A percentile compares a stretch with the other conserved stretches of the same genome.
Conservation (phyloP, 2,329 filamentous ascomycete species). For the Emmonsia crescens region DNA sequence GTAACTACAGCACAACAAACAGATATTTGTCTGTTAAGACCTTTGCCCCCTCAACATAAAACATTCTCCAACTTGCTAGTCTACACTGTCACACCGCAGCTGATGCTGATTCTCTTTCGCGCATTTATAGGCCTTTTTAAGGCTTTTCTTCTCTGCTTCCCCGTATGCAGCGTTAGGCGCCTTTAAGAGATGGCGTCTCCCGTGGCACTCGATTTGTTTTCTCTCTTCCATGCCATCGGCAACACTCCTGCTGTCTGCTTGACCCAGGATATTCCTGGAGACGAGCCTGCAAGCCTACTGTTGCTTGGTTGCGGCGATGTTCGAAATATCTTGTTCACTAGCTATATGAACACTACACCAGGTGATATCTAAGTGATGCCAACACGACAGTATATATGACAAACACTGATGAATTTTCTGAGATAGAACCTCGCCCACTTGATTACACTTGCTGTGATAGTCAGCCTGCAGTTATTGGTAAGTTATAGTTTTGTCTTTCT, state of each 20-base stretch:
- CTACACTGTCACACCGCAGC: background rate
- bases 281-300: conserved; percentile 41
- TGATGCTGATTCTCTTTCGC: background rate
- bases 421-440: conserved; percentile 26
- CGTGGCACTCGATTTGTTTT: conserved; percentile 9
- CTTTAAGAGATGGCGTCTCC: conserved; percentile 9
- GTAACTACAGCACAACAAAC: background rate
- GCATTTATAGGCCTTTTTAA: background rate
- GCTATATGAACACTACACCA: conserved; percentile 21
- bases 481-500: conserved; percentile 8
- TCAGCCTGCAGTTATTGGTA: conserved; percentile 42
- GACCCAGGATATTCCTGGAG: conserved; percentile 39
- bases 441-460: conserved; percentile 50
- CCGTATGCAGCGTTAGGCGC: background rate
- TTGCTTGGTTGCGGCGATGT: conserved; percentile 48
- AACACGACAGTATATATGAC: background rate
- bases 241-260: conserved; percentile 46
- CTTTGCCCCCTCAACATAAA: background rate
- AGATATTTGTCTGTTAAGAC: background rate
- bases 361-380: background rate
- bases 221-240: conserved; percentile 31
- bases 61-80: background rate
- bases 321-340: conserved; percentile 47
- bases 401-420: background rate
- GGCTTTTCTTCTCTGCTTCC: background rate